A percentile compares a stretch with the other conserved stretches of the same genome.
Conservation (phyloP, 1,284 basidiomycete species). For the Peniophora sp. region DNA sequence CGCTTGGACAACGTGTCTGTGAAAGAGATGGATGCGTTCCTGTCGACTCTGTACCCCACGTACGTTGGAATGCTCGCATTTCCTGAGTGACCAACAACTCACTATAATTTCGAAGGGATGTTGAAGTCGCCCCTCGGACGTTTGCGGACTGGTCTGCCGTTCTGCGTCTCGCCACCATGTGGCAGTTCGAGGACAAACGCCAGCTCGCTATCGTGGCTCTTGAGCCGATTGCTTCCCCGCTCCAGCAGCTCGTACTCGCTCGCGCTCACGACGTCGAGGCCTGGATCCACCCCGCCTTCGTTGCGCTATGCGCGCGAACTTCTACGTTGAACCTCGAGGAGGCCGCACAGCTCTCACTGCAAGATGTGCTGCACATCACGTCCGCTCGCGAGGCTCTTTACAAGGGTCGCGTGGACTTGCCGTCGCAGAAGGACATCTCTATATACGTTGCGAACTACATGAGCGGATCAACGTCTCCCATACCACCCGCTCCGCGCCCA, state of each 20-base stretch:
- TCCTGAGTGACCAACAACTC: too few relatives aligned
- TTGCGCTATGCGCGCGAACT: constrained; percentile 6
- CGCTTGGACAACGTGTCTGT: constrained; percentile 1
- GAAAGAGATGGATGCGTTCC: constrained; percentile 7
- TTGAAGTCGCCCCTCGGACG: constrained; percentile 5
- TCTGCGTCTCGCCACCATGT: constrained; percentile 11
- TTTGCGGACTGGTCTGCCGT: constrained; percentile 12
- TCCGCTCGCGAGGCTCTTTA: too few relatives aligned
- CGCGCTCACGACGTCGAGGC: constrained; percentile 7
- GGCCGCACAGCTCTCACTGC: background rate
- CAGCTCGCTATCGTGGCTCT: constrained; percentile 9
- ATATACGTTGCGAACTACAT: too few relatives aligned
- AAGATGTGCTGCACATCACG: too few relatives aligned
- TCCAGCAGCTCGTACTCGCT: constrained; percentile 12
- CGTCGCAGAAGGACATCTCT: too few relatives aligned
- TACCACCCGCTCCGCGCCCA: too few relatives aligned
- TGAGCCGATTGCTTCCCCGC: constrained; percentile 1
- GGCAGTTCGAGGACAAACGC: constrained; percentile 11
- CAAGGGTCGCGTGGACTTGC: too few relatives aligned
- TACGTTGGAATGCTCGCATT: too few relatives aligned
- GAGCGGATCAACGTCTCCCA: too few relatives aligned
- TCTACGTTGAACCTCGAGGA: constrained; percentile 7
- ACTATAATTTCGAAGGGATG: too few relatives aligned
- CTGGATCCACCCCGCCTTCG: constrained; percentile 8
- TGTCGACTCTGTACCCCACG: constrained; percentile 6